Evolutionary conservation across 768 basidiomycete genomes (phyloP), one percentile per base, ranked within the genome.

Genomic region (Chlorophyllum brunneum): DNA sequence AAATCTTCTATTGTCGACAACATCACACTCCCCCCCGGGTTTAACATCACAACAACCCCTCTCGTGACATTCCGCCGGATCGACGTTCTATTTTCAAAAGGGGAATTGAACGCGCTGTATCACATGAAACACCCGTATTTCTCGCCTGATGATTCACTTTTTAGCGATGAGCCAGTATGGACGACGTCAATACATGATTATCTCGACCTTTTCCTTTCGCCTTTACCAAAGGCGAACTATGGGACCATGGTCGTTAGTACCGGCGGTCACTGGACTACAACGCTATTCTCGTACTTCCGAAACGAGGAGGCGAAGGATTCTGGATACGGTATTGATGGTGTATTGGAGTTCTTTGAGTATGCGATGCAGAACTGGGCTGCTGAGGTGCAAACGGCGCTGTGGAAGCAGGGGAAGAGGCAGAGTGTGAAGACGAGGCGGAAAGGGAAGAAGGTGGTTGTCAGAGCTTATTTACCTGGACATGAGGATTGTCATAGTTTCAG

Each of bases 181-280:
- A 75, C 77, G 0, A 44, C 82, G 18, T 70, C 78, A 0, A 74
- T 80, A 3, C 60, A 67, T 1, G 77, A 80, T 40, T 85, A 85
- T 64, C 67, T 84, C 59, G 64, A 69, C 24, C 57, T 74, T 15
- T 79, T 86, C 65, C 63, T 77, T 8, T 63, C 67, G 1, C 71
- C 75, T 8, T 66, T 73, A 0, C 82, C 82, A 3, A 58, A 71
- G 16, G 74, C 63, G 5, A 78, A 81, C 56, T 87, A 84, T 62
- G 74, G 75, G 36, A 85, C 83, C 8, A 68, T 87, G 63, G 59
- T 87, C 51, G 76, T 80, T 23, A 82, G 75, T 64, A 86, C 85
- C 0, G 85, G 68, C 3, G 85, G 84, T 0, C 85, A 86, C 62
- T 87, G 85, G 85, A 86, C 83, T 1, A 78, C 79, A 4, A 77